Conservation (phyloP, 306 rosid genomes). For the Styphnolobium japonicum region DNA sequence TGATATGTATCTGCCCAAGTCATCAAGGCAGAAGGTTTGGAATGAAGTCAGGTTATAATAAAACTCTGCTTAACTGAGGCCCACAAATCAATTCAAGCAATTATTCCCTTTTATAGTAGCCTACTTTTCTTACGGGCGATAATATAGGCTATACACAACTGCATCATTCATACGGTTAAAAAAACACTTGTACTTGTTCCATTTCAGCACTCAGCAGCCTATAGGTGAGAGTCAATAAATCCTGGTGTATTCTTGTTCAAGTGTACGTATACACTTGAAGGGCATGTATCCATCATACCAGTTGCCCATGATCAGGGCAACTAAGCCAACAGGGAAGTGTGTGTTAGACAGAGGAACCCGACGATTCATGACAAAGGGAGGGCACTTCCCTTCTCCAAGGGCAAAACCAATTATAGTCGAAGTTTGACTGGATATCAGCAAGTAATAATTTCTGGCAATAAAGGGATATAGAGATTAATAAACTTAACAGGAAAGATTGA, state of each 20-base stretch:
- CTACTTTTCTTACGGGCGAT: not conserved
- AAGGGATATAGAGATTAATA: not conserved
- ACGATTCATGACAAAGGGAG: not conserved
- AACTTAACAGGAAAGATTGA: not conserved
- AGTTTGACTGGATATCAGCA: not conserved
- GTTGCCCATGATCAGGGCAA: constrained; percentile 13
- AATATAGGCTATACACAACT: not conserved
- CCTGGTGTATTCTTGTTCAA: not conserved
- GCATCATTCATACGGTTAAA: not conserved
- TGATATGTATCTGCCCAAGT: not conserved
- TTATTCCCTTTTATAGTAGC: not conserved
- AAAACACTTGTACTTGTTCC: not conserved
- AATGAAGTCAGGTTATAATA: not conserved
- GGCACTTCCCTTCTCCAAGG: constrained; percentile 7
- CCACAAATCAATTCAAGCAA: not conserved
- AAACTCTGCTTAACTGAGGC: not conserved
- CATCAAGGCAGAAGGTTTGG: not conserved
- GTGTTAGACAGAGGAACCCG: not conserved
- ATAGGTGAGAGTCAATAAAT: constrained; percentile 1
- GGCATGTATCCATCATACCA: not conserved
- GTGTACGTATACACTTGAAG: not conserved
- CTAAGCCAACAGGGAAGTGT: not conserved
- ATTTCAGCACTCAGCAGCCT: not conserved
- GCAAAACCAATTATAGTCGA: not conserved
- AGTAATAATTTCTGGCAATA: not conserved